These are phyloP conservation scores for Ilyonectria sp. DNA, from an alignment of 2,329 filamentous ascomycete species.

Conservation along the genomic window DNA sequence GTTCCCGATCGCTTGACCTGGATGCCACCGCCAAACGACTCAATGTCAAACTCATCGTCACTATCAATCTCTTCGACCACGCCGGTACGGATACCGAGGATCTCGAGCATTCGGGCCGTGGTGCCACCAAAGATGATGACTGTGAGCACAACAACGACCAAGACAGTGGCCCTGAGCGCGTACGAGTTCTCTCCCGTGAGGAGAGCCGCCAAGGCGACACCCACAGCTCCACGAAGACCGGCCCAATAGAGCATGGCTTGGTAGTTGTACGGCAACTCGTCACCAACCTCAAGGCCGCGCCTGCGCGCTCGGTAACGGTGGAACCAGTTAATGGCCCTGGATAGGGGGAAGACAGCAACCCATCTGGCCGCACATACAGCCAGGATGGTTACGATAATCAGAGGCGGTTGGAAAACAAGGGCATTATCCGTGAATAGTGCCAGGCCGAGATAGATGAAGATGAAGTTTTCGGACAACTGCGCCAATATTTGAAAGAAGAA, in stretches of 20 bases:
- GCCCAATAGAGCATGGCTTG: slow-evolving; percentile 99
- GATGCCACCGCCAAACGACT: slow-evolving; percentile 78
- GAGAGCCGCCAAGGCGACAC: slow-evolving; percentile 92
- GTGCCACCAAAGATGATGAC: slow-evolving; percentile 99
- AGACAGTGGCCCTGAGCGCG: slow-evolving; percentile 91
- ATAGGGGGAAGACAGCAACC: slow-evolving; percentile 95
- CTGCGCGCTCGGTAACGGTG: slow-evolving; percentile 87
- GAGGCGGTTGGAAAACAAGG: slow-evolving; percentile 91
- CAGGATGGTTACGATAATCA: slow-evolving; percentile 92
- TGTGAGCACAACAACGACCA: slow-evolving; percentile 96
- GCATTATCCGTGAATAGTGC: slow-evolving; percentile 94
- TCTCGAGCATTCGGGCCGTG: slow-evolving; percentile 97
- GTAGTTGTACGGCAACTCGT: slow-evolving; percentile 94
- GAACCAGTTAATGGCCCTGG: slow-evolving; percentile 91
- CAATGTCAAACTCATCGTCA: slow-evolving; percentile 98
- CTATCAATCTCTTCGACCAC: slow-evolving; percentile 98
- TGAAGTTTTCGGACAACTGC: slow-evolving; percentile 98
- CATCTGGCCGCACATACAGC: slow-evolving; percentile 95
- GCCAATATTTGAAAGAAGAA: slow-evolving; percentile 96
- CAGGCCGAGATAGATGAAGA: slow-evolving; percentile 98
- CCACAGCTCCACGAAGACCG: slow-evolving; percentile 93
- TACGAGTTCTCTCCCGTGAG: slow-evolving; percentile 86
- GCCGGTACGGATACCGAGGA: slow-evolving; percentile 94
- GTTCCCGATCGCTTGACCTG: slow-evolving; percentile 86
- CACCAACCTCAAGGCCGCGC: slow-evolving; percentile 80